Evolutionary conservation across 768 basidiomycete species (phyloP), one percentile per base, ranked within the genome.

Genomic region (Amanita muscaria): DNA sequence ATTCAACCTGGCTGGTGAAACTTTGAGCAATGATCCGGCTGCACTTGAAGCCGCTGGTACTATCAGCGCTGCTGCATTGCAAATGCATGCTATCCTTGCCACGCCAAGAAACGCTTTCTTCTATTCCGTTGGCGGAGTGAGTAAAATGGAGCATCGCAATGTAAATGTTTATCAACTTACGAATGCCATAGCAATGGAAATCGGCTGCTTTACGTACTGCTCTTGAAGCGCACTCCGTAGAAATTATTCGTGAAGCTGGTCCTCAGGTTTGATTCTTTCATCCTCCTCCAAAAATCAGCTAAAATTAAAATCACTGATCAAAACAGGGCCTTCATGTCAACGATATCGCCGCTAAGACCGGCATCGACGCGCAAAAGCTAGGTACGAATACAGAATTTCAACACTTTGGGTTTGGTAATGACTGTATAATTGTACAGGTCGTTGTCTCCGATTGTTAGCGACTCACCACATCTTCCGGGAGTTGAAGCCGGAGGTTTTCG

Each of bases 321-420:
- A 14, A 9, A 9, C 47, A 65, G 64, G 67, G 67, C 0, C 45
- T 66, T 15, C 68, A 71, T 29, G 56, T 61, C 15, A 47, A 57
- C 5, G 64, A 67, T 6, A 68, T 70, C 31, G 65, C 61, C 10
- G 54, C 51, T 21, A 60, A 57, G 18, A 59, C 56, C 39, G 51
- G 53, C 5, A 49, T 64, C 16, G 58, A 69, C 38, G 47, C 58
- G 2, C 39, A 49, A 14, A 66, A 66, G 46, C 51, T 70, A 11
- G 64, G 69, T 69, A 37, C 12, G 32, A 18, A 21, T 25, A 27
- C 23, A 18, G 15, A 33, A 16, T 19, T 24, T 19, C 25, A n/a
- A 40, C 18, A 9, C 10, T 8, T 16, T 15, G 11, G 16, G 9
- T 30, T 25, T 11, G n/a, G n/a, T n/a, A n/a, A n/a, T n/a, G n/a